A percentile compares a stretch with the other conserved stretches of the same genome.
These are phyloP conservation scores for Aspergillus uvarum DNA, from an alignment of 2,329 filamentous ascomycete species.

Conservation along the genomic window DNA sequence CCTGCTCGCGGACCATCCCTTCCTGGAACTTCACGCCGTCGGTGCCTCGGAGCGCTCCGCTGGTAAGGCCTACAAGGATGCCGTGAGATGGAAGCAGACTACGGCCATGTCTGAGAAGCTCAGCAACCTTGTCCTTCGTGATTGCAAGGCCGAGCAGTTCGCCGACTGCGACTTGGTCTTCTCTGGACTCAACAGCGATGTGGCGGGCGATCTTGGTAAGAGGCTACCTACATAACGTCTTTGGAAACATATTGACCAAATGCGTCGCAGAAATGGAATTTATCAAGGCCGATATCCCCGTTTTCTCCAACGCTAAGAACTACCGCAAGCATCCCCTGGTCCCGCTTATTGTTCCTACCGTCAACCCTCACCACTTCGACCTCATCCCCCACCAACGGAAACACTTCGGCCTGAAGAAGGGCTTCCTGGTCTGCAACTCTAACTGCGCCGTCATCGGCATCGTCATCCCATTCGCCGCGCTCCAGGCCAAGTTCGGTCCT, in stretches of 20 bases:
- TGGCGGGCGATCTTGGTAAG: conserved; percentile 86
- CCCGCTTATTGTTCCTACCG: conserved; percentile 89
- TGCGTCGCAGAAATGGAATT: conserved; percentile 75
- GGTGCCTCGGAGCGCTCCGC: conserved; percentile 87
- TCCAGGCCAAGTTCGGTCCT: conserved; percentile 83
- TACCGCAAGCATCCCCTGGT: conserved; percentile 87
- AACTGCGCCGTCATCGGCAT: conserved; percentile 97
- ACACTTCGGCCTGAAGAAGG: conserved; percentile 70
- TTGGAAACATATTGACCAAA: conserved; percentile 1
- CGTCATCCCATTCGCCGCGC: conserved; percentile 89
- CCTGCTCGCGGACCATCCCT: conserved; percentile 81
- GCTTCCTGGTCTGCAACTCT: conserved; percentile 95
- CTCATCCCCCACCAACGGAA: conserved; percentile 86
- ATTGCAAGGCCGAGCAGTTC: conserved; percentile 81
- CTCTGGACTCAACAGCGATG: conserved; percentile 86
- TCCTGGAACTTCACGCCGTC: conserved; percentile 81
- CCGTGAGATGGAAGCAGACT: conserved; percentile 92
- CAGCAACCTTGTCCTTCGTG: conserved; percentile 78
- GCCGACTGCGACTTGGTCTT: conserved; percentile 90
- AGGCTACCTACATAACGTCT: neutral
- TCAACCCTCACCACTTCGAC: conserved; percentile 84
- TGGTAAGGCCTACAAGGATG: conserved; percentile 92
- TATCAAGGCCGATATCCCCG: conserved; percentile 78
- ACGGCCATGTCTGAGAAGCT: conserved; percentile 73
- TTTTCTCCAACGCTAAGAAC: conserved; percentile 98